Base-by-base conservation (phyloP, 2,329 filamentous ascomycete species). In the Chalara sp. region DNA sequence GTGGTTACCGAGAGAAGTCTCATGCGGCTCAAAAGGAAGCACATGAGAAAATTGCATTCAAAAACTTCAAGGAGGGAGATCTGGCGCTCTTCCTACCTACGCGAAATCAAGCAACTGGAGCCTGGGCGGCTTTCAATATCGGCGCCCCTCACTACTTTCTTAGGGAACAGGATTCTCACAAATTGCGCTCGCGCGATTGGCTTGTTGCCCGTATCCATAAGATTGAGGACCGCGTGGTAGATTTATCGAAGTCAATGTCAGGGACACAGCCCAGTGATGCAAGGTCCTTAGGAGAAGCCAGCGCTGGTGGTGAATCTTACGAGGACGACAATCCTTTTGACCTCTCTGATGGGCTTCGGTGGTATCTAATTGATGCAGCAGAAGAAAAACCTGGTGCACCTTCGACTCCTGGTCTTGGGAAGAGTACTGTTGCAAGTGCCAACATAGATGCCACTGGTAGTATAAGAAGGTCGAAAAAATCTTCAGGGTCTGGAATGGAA, bases 91-190 rank as follows among this genome's bases (percentile, higher is more conserved):
- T 99, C 72, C 72, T 99, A 40, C 93, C 93, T 0, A 99, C 93
- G 0, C 80, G 92, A 35, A 97, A 96, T 65, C 91, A 97, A 69
- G 88, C 87, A 37, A 93, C 90, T 5, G 87, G 92, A 12, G 92
- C 93, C 1, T 99, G 93, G 93, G 93, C 93, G 5, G 93, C 93
- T 1, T 99, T 99, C 77, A 99, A 99, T 62, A 88, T 99, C 32
- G 92, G 91, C 1, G 95, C 92, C 53, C 93, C 93, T 6, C 93
- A 99, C 67, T 97, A 93, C 71, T 99, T 99, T 72, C 76, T 99
- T 3, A 87, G 90, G 35, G 93, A 99, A 68, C 87, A 95, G 66
- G 92, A 97, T 61, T 79, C 78, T 1, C 95, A 99, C 68, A 85
- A 89, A 54, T 74, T 99, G 5, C 82, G 85, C 32, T 84, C 83